Evolutionary conservation across 306 rosid genomes (phyloP), one percentile per base, ranked within the genome.

Genomic region (Lotus japonicus): DNA sequence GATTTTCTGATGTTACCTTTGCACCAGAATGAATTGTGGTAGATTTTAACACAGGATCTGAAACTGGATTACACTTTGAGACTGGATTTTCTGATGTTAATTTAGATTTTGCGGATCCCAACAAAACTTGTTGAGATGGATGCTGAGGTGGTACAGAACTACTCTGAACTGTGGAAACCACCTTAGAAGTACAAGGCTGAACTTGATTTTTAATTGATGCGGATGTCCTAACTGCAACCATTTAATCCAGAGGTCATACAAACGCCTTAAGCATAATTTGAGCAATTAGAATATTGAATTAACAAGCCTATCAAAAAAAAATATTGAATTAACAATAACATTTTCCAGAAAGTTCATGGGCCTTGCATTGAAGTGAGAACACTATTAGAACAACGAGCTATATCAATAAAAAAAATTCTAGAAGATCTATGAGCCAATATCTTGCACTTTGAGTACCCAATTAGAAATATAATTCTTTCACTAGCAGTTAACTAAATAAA

Each of bases 21-120:
- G 94, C 89, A 23, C 89, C 92, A 70, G 82, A 85, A 55, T 90
- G 89, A 51, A 86, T 84, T 0, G 89, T 82, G 45, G 84, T 59
- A 50, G 85, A 87, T 79, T 88, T 83, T 41, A 87, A 58, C 23
- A 63, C 73, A 68, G 77, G 69, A 64, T 80, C 82, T 31, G 75
- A 33, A 69, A 41, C 59, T 18, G 74, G 17, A 58, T 59, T 73
- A 59, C 83, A 49, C 81, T 82, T 88, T 7, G 76, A 11, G 13
- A 76, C 11, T 21, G 86, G 49, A 48, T 83, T 88, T 67, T 78
- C 87, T 19, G 79, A 44, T 57, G 69, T 49, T 33, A 44, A 48
- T 60, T 57, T 79, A 39, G 88, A 58, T 82, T 82, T 85, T 66
- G 71, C 78, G 2, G 60, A 69, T 57, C 72, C 84, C 42, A 53